phyloP scores from a whole-genome alignment of 495 filamentous ascomycete genomes.

The Cladorrhinum samala region DNA sequence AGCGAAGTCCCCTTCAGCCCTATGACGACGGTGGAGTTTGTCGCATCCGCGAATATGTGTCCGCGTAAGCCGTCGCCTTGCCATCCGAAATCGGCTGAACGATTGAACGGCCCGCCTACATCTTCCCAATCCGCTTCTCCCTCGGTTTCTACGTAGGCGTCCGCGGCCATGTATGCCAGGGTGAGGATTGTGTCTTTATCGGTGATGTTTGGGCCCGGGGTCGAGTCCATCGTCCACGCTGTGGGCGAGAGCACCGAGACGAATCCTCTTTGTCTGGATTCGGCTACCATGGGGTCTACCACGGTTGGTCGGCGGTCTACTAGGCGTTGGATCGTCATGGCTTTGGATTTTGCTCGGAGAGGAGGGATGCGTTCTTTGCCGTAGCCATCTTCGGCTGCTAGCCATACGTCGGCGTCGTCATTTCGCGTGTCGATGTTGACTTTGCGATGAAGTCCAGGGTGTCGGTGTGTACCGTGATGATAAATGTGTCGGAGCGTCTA shows the following conservation, averaged over 20 bases:
- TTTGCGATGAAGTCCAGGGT: slow-evolving; percentile 68
- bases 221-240: slow-evolving; percentile 78
- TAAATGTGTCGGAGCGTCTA: slow-evolving; percentile 84
- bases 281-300: slow-evolving; percentile 68
- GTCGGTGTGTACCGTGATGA: slow-evolving; percentile 71
- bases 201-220: slow-evolving; percentile 73
- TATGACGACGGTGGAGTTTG: slow-evolving; percentile 81
- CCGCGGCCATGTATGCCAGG: slow-evolving; percentile 77
- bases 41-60: slow-evolving; percentile 83
- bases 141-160: slow-evolving; percentile 76
- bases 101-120: slow-evolving; percentile 71
- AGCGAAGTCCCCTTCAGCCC: slow-evolving; percentile 86
- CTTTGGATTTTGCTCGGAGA: slow-evolving; percentile 50
- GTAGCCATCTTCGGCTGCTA: slow-evolving; percentile 58
- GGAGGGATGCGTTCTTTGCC: slow-evolving; percentile 41
- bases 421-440: slow-evolving; percentile 59
- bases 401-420: slow-evolving; percentile 56
- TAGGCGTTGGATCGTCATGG: slow-evolving; percentile 68
- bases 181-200: slow-evolving; percentile 79
- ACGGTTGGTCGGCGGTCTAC: slow-evolving; percentile 67
- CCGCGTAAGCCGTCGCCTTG: slow-evolving; percentile 80
- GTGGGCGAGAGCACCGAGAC: slow-evolving; percentile 55
- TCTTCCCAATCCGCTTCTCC: slow-evolving; percentile 76
- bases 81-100: slow-evolving; percentile 83
- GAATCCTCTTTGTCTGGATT: slow-evolving; percentile 56